phyloP scores from a whole-genome alignment of 345 rosid genomes.

The Boechera stricta region DNA sequence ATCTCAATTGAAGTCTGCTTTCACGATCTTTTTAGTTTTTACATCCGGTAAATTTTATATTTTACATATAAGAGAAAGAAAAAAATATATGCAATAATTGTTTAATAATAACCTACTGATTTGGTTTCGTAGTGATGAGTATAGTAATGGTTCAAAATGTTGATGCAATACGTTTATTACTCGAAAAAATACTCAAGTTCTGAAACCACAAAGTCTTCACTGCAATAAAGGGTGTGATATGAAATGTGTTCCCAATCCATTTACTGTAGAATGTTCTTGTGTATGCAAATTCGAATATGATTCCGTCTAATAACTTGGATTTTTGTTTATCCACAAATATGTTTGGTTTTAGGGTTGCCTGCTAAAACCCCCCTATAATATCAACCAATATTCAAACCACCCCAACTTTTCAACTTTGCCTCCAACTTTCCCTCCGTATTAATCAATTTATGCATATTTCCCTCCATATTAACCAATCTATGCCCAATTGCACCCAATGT shows the following conservation, averaged over 20 bases:
- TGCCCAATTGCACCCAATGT: too few relatives aligned
- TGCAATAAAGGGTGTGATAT: background rate
- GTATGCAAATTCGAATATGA: too few relatives aligned
- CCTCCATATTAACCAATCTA: too few relatives aligned
- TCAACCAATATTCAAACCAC: too few relatives aligned
- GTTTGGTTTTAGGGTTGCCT: too few relatives aligned
- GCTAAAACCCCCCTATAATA: too few relatives aligned
- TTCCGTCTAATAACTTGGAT: too few relatives aligned
- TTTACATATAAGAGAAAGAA: background rate
- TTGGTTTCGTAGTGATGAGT: constrained; percentile 18
- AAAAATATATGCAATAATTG: background rate
- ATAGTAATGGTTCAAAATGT: background rate
- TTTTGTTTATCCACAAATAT: too few relatives aligned
- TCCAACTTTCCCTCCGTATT: too few relatives aligned
- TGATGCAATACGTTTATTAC: constrained; percentile 18
- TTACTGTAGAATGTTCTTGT: background rate
- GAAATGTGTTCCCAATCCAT: background rate
- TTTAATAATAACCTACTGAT: background rate
- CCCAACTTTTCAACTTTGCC: too few relatives aligned
- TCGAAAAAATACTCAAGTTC: background rate
- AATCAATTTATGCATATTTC: too few relatives aligned
- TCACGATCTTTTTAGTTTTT: background rate
- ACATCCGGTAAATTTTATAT: constrained; percentile 9
- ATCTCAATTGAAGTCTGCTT: constrained; percentile 18
- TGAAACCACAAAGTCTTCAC: background rate